Evolutionary conservation across 306 rosid genomes (phyloP).

Genomic region (Vigna mungo): DNA sequence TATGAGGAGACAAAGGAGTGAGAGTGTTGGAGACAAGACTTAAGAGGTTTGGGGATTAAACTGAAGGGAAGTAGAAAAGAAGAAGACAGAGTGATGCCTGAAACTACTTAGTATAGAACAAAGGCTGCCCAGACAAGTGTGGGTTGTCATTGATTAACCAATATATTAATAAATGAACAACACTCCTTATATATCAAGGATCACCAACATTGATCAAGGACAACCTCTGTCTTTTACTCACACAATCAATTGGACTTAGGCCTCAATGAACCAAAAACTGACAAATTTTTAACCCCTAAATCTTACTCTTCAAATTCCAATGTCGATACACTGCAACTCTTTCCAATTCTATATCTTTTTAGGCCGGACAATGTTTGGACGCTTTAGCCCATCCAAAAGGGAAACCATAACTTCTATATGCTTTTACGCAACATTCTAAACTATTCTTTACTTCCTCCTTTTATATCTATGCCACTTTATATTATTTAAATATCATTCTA

Average conservation of each 20-base stretch:
- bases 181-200: constrained; percentile 36
- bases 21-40: constrained; percentile 29
- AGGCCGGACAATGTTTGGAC: constrained; percentile 35
- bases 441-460: no score
- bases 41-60: constrained; percentile 23
- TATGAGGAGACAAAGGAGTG: constrained; percentile 27
- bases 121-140: constrained; percentile 41
- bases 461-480: not conserved
- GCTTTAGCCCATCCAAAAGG: constrained; percentile 44
- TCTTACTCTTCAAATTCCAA: constrained; percentile 48
- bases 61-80: constrained; percentile 35
- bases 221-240: constrained; percentile 22
- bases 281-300: constrained; percentile 27
- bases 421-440: not conserved
- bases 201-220: constrained; percentile 44
- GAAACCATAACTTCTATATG: not conserved
- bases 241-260: not conserved
- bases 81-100: constrained; percentile 28
- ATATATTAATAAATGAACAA: not conserved
- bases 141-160: constrained; percentile 46
- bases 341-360: not conserved
- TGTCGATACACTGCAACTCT: constrained; percentile 24
- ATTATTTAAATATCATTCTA: no score
- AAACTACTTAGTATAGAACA: constrained; percentile 25
- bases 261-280: not conserved